Evolutionary conservation across 164 flowering plant genomes (phyloP), one percentile per base, ranked within the genome.

Genomic region (Vitis riparia): DNA sequence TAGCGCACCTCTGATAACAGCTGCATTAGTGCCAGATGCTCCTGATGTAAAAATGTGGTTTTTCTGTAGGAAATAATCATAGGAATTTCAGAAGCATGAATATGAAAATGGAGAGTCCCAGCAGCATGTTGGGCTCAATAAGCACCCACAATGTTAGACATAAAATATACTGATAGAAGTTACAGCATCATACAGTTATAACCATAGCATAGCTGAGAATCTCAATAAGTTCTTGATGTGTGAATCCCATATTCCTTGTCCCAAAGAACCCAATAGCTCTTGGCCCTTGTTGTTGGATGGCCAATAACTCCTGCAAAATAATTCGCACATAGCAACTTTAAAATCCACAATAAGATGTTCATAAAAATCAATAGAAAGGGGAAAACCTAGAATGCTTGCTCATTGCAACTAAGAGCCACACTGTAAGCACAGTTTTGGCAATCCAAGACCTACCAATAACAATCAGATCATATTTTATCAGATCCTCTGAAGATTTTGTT

Each of bases 121-220:
- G 19, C 37, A 52, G 49, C 59, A 66, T 51, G 55, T 2, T 13
- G 52, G 5, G 49, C 37, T 48, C 14, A 50, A 59, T 23, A 14
- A 30, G 14, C 47, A 2, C 51, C 44, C 12, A 32, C 7, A 57
- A 51, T n/a, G 1, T 15, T 1, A 27, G 9, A 68, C 8, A 68
- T 9, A 63, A 49, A 56, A 23, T 68, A 30, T 19, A 51, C 11
- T 13, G 32, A 27, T 48, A 23, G 16, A 69, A 70, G 75, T 52
- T 58, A 51, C 29, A 66, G 76, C 53, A 66, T 60, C 88, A 79
- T 91, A 95, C 99, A 65, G 99, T 93, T 71, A 95, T 95, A 70
- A 95, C 92, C 91, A 95, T 84, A 17, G 99, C 99, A 78, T 95
- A 95, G 83, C 99, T 95, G 63, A 95, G 94, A 77, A 95, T 93